Conservation (phyloP, 495 filamentous ascomycete species). For the Parachaetomium inaequale region DNA sequence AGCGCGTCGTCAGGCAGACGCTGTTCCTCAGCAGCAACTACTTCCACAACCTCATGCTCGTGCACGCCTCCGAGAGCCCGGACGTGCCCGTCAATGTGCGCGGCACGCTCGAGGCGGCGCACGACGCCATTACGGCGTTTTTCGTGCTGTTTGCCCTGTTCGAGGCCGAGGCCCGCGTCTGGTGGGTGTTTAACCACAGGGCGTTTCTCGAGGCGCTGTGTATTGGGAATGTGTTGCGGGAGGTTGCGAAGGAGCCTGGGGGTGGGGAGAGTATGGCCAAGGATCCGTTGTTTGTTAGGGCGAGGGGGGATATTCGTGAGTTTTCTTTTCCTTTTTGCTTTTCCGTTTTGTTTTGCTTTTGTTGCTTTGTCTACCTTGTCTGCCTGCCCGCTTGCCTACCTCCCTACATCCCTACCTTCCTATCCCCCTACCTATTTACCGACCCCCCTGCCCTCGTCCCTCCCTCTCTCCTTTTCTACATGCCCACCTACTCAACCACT, state of each 20-base stretch:
- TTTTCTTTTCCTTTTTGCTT: slow-evolving; percentile 11
- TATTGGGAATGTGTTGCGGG: slow-evolving; percentile 45
- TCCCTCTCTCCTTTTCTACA: too few species aligned
- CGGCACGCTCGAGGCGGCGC: slow-evolving; percentile 64
- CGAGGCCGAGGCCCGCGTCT: slow-evolving; percentile 62
- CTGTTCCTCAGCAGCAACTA: slow-evolving; percentile 68
- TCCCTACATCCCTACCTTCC: too few species aligned
- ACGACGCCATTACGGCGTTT: slow-evolving; percentile 59
- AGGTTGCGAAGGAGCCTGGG: slow-evolving; percentile 34
- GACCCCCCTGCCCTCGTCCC: too few species aligned
- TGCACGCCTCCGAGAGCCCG: slow-evolving; percentile 58
- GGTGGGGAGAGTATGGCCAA: slow-evolving; percentile 36
- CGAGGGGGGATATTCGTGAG: slow-evolving; percentile 54
- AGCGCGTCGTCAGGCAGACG: slow-evolving; percentile 61
- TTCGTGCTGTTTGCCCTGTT: slow-evolving; percentile 63
- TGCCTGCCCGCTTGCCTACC: too few species aligned
- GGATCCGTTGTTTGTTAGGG: slow-evolving; percentile 54
- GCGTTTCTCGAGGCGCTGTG: slow-evolving; percentile 66
- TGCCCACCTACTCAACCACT: too few species aligned
- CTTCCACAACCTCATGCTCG: slow-evolving; percentile 69
- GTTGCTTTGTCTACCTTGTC: too few species aligned
- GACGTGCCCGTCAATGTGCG: slow-evolving; percentile 60
- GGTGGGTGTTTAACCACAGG: slow-evolving; percentile 75
- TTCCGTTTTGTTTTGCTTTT: too few species aligned
- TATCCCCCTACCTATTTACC: too few species aligned